phyloP scores from a whole-genome alignment of 2,329 filamentous ascomycete genomes.

The Aspergillus sp. region DNA sequence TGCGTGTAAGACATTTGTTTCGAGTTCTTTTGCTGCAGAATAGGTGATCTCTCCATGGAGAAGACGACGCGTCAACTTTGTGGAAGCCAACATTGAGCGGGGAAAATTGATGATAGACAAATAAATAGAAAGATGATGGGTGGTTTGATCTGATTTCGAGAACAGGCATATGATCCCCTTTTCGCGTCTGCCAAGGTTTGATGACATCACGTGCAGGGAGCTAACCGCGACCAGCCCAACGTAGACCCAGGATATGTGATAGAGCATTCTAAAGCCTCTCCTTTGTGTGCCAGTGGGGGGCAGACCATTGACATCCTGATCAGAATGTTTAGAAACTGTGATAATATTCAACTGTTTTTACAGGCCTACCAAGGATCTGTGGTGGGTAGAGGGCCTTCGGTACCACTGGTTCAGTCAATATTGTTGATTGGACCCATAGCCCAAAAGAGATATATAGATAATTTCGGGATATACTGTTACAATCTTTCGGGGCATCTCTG shows the following conservation, averaged over 20 bases:
- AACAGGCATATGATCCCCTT: neutral
- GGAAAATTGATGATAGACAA: neutral
- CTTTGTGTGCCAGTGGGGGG: neutral
- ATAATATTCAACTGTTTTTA: neutral
- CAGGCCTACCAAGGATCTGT: neutral
- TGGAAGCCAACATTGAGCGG: neutral
- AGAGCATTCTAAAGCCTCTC: neutral
- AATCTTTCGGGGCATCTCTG: neutral
- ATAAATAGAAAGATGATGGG: neutral
- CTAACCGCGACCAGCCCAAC: neutral
- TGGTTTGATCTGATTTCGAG: neutral
- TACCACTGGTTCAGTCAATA: neutral
- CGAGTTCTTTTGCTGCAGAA: slow-evolving; percentile 18
- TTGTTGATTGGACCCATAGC: neutral
- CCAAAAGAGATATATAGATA: neutral
- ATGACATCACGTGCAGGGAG: neutral
- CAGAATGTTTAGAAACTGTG: neutral
- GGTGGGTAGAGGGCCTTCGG: neutral
- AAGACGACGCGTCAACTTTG: slow-evolving; percentile 9
- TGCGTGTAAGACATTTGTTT: slow-evolving; percentile 22
- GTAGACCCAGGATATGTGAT: neutral
- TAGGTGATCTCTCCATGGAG: slow-evolving; percentile 23
- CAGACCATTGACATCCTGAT: neutral
- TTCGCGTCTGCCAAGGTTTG: neutral
- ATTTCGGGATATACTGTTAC: neutral